Base-by-base conservation (phyloP, 768 basidiomycete species). In the Strobilomyces dryophilus region DNA sequence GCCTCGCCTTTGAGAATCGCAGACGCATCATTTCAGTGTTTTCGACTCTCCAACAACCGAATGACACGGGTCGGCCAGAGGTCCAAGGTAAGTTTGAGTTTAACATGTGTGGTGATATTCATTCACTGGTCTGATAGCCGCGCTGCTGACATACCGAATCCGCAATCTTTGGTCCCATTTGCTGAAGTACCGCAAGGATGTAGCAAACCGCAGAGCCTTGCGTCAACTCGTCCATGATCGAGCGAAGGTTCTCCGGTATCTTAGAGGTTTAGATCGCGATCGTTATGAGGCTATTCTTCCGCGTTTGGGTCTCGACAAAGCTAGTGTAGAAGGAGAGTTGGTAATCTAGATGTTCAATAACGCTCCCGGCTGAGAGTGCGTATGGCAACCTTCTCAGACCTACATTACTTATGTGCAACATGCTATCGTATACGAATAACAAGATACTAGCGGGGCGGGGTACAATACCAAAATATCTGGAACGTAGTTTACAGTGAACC, bases 321-420 rank as follows among this genome's bases (percentile, higher is more conserved):
- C 77, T 55, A 84, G 86, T 35, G 91, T 98, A 2, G 93, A 97
- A 69, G 95, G 94, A 39, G 94, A 98, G 67, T 73, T 98, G 35
- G 78, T 91, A 49, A 79, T 95, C 48, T 89, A 74, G 73, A 39
- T 29, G 18, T 39, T 36, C 1, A 14, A 34, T 17, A 21, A 17
- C 27, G 4, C 29, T 29, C 29, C 29, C 8, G 24, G 4, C 9
- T 29, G 29, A 29, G 29, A 29, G 29, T 29, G 5, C 29, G 29
- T 6, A 29, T 24, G 24, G 24, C 24, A 24, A 2, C 24, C 24
- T 6, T 29, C 29, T 39, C 4, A 31, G 32, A 64, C 24, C 24
- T 24, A 4, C 24, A 24, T 24, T 24, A 24, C 24, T 66, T 53
- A 53, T 41, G 32, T 34, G 41, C 49, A 41, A 29, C 31, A 32